These are phyloP conservation scores for Globisporangium apiculatum DNA, from an alignment of 352 stramenopile species.

Conservation along the genomic window DNA sequence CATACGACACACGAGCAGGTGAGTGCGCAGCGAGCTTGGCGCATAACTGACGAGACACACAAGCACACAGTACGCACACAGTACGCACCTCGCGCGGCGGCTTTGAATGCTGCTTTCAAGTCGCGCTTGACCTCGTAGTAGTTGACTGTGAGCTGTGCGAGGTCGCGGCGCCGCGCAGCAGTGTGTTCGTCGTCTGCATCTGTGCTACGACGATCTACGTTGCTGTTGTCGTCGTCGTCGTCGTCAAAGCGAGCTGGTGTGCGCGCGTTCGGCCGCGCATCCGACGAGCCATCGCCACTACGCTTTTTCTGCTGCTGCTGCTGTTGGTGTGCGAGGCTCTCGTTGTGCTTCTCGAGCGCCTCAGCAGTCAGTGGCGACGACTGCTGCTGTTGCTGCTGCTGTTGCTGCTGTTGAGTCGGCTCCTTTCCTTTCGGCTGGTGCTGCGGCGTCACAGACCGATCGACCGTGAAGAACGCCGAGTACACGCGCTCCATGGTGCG, in stretches of 20 bases:
- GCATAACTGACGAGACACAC: no score
- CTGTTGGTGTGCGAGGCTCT: conserved; percentile 17
- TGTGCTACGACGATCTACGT: not conserved
- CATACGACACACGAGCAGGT: not conserved
- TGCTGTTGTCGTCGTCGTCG: conserved; percentile 10
- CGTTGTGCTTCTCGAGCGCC: conserved; percentile 61
- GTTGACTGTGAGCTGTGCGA: conserved; percentile 25
- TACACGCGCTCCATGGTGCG: conserved; percentile 77
- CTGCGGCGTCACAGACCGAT: conserved; percentile 18
- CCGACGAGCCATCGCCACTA: not conserved
- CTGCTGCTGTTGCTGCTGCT: conserved; percentile 8
- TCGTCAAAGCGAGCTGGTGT: not conserved
- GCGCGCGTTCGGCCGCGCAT: not conserved
- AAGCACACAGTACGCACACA: not conserved
- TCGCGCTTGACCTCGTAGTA: conserved; percentile 31
- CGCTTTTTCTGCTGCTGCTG: not conserved
- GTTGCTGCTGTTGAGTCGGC: not conserved
- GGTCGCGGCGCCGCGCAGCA: conserved; percentile 23
- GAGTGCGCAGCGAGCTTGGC: not conserved
- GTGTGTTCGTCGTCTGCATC: conserved; percentile 20
- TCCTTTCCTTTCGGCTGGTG: conserved; percentile 12
- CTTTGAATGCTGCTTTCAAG: conserved; percentile 38
- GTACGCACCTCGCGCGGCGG: conserved; percentile 21
- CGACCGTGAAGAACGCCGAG: conserved; percentile 74
- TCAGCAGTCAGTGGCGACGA: conserved; percentile 45